These are phyloP conservation scores for Polyporus arcularius DNA, from an alignment of 768 basidiomycete species.

Conservation along the genomic window DNA sequence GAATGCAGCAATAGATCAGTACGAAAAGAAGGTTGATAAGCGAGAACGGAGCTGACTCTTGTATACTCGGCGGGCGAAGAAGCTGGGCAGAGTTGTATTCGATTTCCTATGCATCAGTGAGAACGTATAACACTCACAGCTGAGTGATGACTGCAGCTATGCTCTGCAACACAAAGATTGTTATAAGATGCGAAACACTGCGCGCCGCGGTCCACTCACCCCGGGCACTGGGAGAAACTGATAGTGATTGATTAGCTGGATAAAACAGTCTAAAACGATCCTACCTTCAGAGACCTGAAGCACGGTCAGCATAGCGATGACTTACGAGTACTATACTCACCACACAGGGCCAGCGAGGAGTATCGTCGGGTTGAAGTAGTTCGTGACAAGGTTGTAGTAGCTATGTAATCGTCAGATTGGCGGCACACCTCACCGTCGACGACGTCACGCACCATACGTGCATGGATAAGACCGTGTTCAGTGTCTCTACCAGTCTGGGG, in stretches of 20 bases:
- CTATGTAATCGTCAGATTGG: neutral
- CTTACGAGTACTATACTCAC: neutral
- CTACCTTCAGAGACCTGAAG: neutral
- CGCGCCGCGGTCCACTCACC: neutral
- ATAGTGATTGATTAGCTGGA: neutral
- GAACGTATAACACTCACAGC: no score
- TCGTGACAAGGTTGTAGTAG: conserved; percentile 6
- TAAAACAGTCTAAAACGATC: no score
- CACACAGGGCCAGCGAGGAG: neutral
- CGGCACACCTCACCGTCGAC: no score
- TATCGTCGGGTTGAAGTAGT: conserved; percentile 1
- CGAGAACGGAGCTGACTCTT: neutral
- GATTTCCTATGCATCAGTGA: no score
- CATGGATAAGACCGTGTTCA: neutral
- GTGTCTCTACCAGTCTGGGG: neutral
- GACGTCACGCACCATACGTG: neutral
- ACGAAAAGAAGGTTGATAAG: no score
- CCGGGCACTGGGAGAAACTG: neutral
- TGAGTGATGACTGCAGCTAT: no score
- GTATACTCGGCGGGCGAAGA: neutral
- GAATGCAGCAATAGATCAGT: no score
- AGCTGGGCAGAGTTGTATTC: neutral
- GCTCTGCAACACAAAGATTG: no score
- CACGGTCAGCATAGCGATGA: neutral
- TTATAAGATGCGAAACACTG: no score